Evolutionary conservation across 1,139 yeast species (phyloP).

Genomic region (Sugiyamaella grinbergsii): DNA sequence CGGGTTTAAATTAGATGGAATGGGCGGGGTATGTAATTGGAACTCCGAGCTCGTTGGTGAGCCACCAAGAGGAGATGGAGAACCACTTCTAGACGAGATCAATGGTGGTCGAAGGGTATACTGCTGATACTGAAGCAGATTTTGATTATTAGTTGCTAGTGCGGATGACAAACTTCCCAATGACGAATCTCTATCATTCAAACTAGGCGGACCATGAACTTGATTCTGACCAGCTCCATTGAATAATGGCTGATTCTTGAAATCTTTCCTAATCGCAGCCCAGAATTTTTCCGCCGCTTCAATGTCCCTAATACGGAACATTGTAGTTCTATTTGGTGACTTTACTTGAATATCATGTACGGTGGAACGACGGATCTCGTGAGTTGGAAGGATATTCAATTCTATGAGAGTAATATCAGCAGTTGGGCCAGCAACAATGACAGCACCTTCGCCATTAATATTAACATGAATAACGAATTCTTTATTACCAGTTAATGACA

Average conservation of each 20-base stretch:
- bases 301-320: conserved; percentile 36
- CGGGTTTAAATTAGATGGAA: background rate
- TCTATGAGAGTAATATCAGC: conserved; percentile 21
- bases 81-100: conserved; percentile 19
- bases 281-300: conserved; percentile 35
- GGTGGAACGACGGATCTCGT: conserved; percentile 34
- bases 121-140: conserved; percentile 11
- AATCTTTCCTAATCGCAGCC: conserved; percentile 34
- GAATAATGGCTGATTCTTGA: conserved; percentile 32
- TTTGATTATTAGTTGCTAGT: conserved; percentile 16
- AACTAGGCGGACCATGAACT: conserved; percentile 28
- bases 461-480: conserved; percentile 29
- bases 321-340: conserved; percentile 32
- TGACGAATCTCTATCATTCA: conserved; percentile 33
- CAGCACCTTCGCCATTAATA: conserved; percentile 33
- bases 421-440: conserved; percentile 22
- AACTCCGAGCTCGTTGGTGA: conserved; percentile 11
- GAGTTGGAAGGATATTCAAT: conserved; percentile 27
- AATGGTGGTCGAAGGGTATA: conserved; percentile 21
- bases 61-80: conserved; percentile 8
- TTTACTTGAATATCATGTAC: conserved; percentile 38
- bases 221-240: conserved; percentile 16
- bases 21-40: background rate
- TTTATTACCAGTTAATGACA: conserved; percentile 23
- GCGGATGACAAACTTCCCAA: conserved; percentile 31